Conservation (phyloP, 371 early-diverging fungal species). For the Encephalitozoon intestinalis region DNA sequence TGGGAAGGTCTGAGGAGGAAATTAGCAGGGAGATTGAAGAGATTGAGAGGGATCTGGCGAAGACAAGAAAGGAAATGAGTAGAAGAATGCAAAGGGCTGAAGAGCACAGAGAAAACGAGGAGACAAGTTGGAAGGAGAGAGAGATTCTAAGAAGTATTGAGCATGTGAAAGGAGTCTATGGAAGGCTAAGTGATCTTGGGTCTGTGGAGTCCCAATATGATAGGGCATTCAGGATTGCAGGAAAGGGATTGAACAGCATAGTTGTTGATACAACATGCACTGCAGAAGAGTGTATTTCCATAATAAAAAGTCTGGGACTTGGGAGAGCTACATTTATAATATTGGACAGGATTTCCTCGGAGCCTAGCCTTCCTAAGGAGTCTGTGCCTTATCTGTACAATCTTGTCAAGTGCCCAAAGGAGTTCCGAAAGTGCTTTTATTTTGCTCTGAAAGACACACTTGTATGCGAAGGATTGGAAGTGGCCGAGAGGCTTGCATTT, state of each 20-base stretch:
- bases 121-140: conserved; percentile 25
- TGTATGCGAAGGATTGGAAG: conserved; percentile 74
- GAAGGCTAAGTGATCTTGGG: conserved; percentile 87
- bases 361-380: conserved; percentile 57
- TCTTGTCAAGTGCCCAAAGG: conserved; percentile 69
- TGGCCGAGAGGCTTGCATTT: conserved; percentile 82
- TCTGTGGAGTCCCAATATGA: conserved; percentile 84
- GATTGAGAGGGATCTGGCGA: conserved; percentile 20
- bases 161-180: conserved; percentile 62
- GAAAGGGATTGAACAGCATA: conserved; percentile 73
- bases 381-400: conserved; percentile 70
- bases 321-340: conserved; percentile 81
- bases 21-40: not conserved
- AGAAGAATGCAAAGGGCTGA: conserved; percentile 25
- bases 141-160: conserved; percentile 32
- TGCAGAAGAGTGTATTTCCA: conserved; percentile 81
- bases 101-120: conserved; percentile 23
- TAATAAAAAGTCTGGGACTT: conserved; percentile 71
- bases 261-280: conserved; percentile 84
- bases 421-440: conserved; percentile 76
- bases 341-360: conserved; percentile 63
- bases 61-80: conserved; percentile 26
- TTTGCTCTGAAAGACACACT: conserved; percentile 79
- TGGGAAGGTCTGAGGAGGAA: conserved; percentile 52
- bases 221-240: conserved; percentile 84